Evolutionary conservation across 2,329 filamentous ascomycete species (phyloP).

Genomic region (Phialophora expanda): DNA sequence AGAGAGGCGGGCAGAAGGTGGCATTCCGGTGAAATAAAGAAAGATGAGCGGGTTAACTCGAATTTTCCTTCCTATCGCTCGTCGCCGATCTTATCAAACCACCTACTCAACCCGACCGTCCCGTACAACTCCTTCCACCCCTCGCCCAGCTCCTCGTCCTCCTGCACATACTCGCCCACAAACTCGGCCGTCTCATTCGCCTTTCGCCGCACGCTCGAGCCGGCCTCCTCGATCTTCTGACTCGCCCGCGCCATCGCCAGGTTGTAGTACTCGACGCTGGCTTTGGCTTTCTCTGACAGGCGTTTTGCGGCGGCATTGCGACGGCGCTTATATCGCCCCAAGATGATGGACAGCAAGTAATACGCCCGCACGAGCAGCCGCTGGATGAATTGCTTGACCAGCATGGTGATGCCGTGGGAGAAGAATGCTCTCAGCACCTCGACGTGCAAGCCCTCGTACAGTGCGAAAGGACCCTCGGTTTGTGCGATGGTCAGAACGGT

Average conservation of each 20-base stretch:
- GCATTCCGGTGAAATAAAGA: conserved; percentile 47
- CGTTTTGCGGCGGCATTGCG: conserved; percentile 45
- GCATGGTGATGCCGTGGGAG: conserved; percentile 83
- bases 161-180: conserved; percentile 53
- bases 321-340: conserved; percentile 46
- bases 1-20: conserved; percentile 54
- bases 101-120: conserved; percentile 34
- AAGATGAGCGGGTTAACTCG: neutral
- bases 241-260: conserved; percentile 48
- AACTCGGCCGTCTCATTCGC: conserved; percentile 53
- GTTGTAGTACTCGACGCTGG: conserved; percentile 50
- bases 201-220: conserved; percentile 30
- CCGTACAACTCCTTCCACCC: conserved; percentile 49
- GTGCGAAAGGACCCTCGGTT: conserved; percentile 68
- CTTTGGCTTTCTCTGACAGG: conserved; percentile 45
- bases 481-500: conserved; percentile 63
- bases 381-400: conserved; percentile 80
- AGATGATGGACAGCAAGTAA: conserved; percentile 63
- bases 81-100: conserved; percentile 35
- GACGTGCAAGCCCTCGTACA: conserved; percentile 77
- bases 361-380: conserved; percentile 73
- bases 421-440: conserved; percentile 85
- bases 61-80: conserved; percentile 1
- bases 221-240: conserved; percentile 43
- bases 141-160: conserved; percentile 49